Evolutionary conservation across 2,329 filamentous ascomycete genomes (phyloP).

Genomic region (Fonsecaea pedrosoi): DNA sequence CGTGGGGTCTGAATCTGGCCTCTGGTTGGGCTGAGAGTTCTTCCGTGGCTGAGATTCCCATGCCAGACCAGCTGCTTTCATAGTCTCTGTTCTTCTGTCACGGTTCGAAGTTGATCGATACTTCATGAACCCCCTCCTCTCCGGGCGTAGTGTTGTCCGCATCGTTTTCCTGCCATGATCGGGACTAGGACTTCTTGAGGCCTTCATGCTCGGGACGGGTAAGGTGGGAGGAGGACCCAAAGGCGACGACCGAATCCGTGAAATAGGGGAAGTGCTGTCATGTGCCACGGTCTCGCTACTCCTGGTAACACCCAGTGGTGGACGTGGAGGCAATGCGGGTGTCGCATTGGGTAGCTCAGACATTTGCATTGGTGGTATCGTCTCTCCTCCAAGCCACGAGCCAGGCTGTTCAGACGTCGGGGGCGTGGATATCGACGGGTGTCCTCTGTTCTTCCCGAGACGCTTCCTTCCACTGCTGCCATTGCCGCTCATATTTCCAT

Average conservation of each 20-base stretch:
- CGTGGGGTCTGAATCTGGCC: conserved; percentile 37
- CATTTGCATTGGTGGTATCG: conserved; percentile 80
- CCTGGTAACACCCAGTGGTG: conserved; percentile 48
- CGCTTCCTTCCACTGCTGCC: conserved; percentile 30
- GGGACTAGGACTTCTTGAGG: conserved; percentile 65
- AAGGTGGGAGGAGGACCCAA: conserved; percentile 45
- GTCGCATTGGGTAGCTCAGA: conserved; percentile 78
- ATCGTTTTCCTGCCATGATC: conserved; percentile 63
- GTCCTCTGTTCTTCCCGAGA: conserved; percentile 37
- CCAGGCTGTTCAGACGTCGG: conserved; percentile 22
- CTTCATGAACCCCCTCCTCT: conserved; percentile 54
- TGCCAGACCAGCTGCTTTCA: conserved; percentile 68
- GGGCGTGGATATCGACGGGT: conserved; percentile 30
- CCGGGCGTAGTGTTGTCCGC: conserved; percentile 61
- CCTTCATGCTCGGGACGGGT: conserved; percentile 48
- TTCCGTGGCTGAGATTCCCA: conserved; percentile 54
- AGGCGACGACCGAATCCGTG: conserved; percentile 23
- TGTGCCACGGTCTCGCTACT: conserved; percentile 42
- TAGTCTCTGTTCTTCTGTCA: conserved; percentile 61
- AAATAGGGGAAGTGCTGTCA: conserved; percentile 18
- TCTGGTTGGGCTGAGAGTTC: conserved; percentile 20
- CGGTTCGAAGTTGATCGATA: conserved; percentile 54
- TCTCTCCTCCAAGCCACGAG: conserved; percentile 77
- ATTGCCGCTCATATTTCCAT: conserved; percentile 8
- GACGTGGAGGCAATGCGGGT: conserved; percentile 63